Percentiles rank a stretch among this genome's conserved stretches.
These are phyloP conservation scores for Penicillium sp. DNA, from an alignment of 2,329 filamentous ascomycete species.

Conservation along the genomic window DNA sequence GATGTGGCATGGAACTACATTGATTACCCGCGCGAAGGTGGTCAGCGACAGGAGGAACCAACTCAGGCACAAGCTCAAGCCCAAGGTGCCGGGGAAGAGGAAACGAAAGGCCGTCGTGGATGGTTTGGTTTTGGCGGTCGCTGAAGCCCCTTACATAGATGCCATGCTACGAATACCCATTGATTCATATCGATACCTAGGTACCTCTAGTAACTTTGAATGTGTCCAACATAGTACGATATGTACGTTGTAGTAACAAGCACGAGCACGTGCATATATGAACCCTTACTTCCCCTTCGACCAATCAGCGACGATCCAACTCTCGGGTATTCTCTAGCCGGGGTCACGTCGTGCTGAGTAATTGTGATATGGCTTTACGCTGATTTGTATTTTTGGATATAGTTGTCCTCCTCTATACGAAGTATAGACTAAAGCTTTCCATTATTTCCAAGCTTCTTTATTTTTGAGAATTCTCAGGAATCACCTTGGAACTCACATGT, in stretches of 20 bases:
- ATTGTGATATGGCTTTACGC: not conserved
- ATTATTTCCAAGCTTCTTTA: too few species aligned
- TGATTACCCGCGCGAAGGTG: constrained; percentile 69
- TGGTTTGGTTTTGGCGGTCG: constrained; percentile 70
- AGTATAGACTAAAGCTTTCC: not conserved
- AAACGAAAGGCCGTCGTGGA: constrained; percentile 61
- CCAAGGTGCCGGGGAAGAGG: constrained; percentile 23
- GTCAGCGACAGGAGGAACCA: constrained; percentile 27
- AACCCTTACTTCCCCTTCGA: not conserved
- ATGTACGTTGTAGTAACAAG: constrained; percentile 1
- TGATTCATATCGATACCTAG: not conserved
- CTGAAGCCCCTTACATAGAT: constrained; percentile 7
- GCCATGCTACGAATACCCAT: not conserved
- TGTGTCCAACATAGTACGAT: not conserved
- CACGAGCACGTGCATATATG: not conserved
- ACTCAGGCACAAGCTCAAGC: constrained; percentile 12
- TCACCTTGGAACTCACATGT: not conserved
- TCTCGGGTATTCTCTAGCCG: constrained; percentile 3
- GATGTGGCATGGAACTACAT: constrained; percentile 99
- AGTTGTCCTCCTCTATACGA: not conserved
- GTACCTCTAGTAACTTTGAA: not conserved
- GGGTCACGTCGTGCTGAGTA: constrained; percentile 12
- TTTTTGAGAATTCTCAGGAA: not conserved
- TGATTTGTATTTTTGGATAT: not conserved
- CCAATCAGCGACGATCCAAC: constrained; percentile 2